phyloP scores from a whole-genome alignment of 768 basidiomycete genomes.

The Auriculariales sp. region DNA sequence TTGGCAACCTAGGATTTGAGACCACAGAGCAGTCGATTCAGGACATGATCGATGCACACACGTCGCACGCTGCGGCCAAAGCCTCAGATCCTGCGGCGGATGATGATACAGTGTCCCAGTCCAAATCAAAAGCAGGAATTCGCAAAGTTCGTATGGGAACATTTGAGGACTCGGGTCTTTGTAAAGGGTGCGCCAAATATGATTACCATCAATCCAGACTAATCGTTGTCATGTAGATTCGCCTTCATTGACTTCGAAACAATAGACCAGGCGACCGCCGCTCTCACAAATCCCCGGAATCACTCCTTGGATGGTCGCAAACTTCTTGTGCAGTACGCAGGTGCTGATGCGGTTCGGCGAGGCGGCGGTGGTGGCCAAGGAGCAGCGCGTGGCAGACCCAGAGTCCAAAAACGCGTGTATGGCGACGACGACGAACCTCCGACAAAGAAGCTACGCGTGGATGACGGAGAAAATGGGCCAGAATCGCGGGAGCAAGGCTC shows the following conservation, averaged over 20 bases:
- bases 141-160: slow-evolving; percentile 84
- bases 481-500: background rate
- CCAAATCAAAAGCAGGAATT: slow-evolving; percentile 37
- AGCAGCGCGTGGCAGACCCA: background rate
- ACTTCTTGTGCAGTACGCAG: slow-evolving; percentile 81
- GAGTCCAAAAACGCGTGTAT: background rate
- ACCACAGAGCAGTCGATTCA: slow-evolving; percentile 67
- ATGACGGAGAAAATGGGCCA: background rate
- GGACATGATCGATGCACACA: slow-evolving; percentile 57
- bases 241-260: slow-evolving; percentile 87
- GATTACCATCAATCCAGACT: background rate
- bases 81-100: slow-evolving; percentile 11
- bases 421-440: background rate
- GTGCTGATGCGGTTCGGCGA: slow-evolving; percentile 72
- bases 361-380: slow-evolving; percentile 34
- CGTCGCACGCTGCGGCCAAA: slow-evolving; percentile 16
- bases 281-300: slow-evolving; percentile 72
- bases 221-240: slow-evolving; percentile 39
- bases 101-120: slow-evolving; percentile 16
- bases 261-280: slow-evolving; percentile 64
- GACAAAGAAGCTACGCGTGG: too few relatives aligned
- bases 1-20: slow-evolving; percentile 88
- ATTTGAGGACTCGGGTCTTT: slow-evolving; percentile 87
- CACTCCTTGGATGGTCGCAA: slow-evolving; percentile 72
- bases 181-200: slow-evolving; percentile 67